Conservation (phyloP, 352 stramenopile species). For the Phytopythium ostracodes region DNA sequence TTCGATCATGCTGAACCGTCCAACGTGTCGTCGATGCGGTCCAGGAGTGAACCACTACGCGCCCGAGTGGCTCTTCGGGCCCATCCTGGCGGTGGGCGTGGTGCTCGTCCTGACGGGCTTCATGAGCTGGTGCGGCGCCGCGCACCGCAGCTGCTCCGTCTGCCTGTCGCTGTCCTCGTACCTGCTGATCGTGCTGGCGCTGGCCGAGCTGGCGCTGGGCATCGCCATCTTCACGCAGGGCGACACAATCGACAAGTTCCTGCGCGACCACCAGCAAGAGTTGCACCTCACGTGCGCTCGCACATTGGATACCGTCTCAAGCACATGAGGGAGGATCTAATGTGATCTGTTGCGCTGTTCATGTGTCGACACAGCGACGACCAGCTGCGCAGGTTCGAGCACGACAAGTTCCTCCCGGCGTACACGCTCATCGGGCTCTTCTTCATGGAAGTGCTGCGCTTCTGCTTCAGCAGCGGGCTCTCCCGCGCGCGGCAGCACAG, state of each 20-base stretch:
- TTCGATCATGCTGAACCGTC: too few species aligned
- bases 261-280: conserved; percentile 59
- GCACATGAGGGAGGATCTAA: too few species aligned
- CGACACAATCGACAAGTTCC: conserved; percentile 49
- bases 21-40: background rate
- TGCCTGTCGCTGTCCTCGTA: conserved; percentile 57
- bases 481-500: conserved; percentile 36
- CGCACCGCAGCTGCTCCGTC: conserved; percentile 34
- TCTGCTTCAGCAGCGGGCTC: conserved; percentile 63
- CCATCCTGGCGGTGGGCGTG: conserved; percentile 46
- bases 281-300: conserved; percentile 52
- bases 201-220: conserved; percentile 54
- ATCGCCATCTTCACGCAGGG: conserved; percentile 71
- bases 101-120: conserved; percentile 41
- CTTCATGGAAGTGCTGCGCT: conserved; percentile 61
- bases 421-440: conserved; percentile 63
- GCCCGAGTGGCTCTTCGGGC: conserved; percentile 62
- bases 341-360: too few species aligned
- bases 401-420: conserved; percentile 64
- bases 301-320: too few species aligned
- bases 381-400: conserved; percentile 43
- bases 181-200: conserved; percentile 53
- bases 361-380: conserved; percentile 49
- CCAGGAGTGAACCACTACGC: conserved; percentile 59
- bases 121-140: conserved; percentile 67